Evolutionary conservation across 164 flowering plant species (phyloP), one percentile per base, ranked within the genome.

Genomic region (Sedum album): DNA sequence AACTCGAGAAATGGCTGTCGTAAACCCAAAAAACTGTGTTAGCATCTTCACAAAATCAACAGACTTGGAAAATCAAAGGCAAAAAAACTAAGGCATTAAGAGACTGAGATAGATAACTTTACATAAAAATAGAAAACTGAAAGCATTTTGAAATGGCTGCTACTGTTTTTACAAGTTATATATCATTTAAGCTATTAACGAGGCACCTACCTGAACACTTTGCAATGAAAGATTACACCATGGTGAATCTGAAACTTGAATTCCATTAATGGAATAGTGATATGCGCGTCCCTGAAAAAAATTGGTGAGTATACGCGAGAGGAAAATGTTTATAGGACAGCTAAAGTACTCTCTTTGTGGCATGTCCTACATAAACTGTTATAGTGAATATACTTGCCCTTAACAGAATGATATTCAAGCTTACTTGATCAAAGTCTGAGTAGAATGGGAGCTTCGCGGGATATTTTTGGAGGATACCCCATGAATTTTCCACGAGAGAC

Each of bases 391-490:
- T 35, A 3, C 11, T 53, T 53, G 60, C 30, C 36, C 48, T 11
- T 70, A 55, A 38, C 38, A n/a, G 26, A 44, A 68, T 66, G 18
- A 53, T 25, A 33, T 21, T 53, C 11, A 25, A 30, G 23, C 3
- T 53, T 53, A 93, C 98, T 96, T 88, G 98, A 86, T 90, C 92
- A 74, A 93, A 93, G 68, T 86, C 86, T 68, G 98, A 81, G 81
- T 87, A 88, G 71, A 93, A 93, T 33, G 98, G 98, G 57, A 90
- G 71, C 6, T 15, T 42, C 75, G 74, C 79, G 10, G 93, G 96
- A 70, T 88, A 86, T 8, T 68, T 80, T 70, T 80, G 86, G 38
- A 75, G 61, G 48, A 77, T 63, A 49, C 96, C 91, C 98, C 98
- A 93, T 57, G 98, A 93, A 65, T 89, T 78, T 76, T 86, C 93